These are phyloP conservation scores for Pelargonium australe DNA, from an alignment of 441 rosid species.

Conservation along the genomic window DNA sequence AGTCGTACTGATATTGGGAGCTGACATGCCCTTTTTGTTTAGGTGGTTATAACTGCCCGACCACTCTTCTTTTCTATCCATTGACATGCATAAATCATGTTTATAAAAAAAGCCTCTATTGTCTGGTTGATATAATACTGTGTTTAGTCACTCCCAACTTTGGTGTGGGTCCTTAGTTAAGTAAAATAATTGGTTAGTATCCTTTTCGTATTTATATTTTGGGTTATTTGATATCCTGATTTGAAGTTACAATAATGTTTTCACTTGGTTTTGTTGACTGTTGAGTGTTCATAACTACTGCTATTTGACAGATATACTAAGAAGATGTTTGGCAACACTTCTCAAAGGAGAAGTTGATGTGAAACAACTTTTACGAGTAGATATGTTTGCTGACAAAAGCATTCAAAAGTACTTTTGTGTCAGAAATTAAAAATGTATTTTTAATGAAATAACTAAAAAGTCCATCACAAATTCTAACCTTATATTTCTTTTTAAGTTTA, in stretches of 20 bases:
- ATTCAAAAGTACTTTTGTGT: too few relatives aligned
- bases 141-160: background rate
- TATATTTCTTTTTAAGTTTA: too few relatives aligned
- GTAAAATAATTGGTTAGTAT: background rate
- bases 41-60: background rate
- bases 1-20: conserved; percentile 1
- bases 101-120: background rate
- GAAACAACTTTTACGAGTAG: too few relatives aligned
- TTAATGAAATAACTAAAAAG: too few relatives aligned
- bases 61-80: background rate
- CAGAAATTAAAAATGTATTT: too few relatives aligned
- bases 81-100: background rate
- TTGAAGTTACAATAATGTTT: background rate
- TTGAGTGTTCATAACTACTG: background rate
- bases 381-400: too few relatives aligned
- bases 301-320: background rate
- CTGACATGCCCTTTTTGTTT: background rate
- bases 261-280: background rate
- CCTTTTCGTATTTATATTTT: background rate
- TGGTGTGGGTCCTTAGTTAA: background rate
- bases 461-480: too few relatives aligned
- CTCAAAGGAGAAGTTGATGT: background rate
- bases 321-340: too few relatives aligned
- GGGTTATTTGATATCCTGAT: background rate
- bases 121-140: background rate